Base-by-base conservation (phyloP, 2,329 filamentous ascomycete species). In the Microsporum ferrugineum region DNA sequence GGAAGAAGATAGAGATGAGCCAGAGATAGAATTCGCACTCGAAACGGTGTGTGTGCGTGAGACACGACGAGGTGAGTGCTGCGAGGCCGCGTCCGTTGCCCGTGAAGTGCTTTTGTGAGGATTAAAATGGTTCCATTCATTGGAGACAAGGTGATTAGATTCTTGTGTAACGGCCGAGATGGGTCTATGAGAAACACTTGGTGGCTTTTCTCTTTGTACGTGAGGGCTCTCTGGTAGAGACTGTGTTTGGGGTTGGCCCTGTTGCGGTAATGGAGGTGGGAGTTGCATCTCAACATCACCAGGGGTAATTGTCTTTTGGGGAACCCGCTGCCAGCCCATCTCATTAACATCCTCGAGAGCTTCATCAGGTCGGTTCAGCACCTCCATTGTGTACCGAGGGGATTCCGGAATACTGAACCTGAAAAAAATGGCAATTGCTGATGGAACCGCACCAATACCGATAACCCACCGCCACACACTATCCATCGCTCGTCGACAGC, bases 391-490 rank as follows among this genome's bases (percentile, higher is more conserved):
- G 71, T 85, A 88, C 36, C 86, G 76, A 3, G 84, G 84, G 61
- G 82, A 84, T 69, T 88, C 85, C 41, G 84, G 85, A 47, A 87
- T 80, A 64, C 84, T 83, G 69, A 87, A 84, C 17, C 85, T 82
- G 66, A 87, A 87, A 43, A 85, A 76, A 62, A 86, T 83, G 65
- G 85, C 84, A 6, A 87, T 74, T 10, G 84, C 73, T 2, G 84
- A 84, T 0, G 85, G 85, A 0, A 86, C 76, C 6, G 84, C 84
- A 5, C 85, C 85, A 0, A 84, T 81, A 1, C 84, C 85, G 64
- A 87, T 82, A 34, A 87, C 82, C 67, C 85, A 85, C 56, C 85
- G 79, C 84, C 85, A 88, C 64, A 86, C 82, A 0, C 78, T 81
- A 64, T 87, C 84, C 1, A 86, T 74, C 23, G 45, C 56, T n/a